Evolutionary conservation across 2,329 filamentous ascomycete species (phyloP).

Genomic region (Venturiaceae sp.): DNA sequence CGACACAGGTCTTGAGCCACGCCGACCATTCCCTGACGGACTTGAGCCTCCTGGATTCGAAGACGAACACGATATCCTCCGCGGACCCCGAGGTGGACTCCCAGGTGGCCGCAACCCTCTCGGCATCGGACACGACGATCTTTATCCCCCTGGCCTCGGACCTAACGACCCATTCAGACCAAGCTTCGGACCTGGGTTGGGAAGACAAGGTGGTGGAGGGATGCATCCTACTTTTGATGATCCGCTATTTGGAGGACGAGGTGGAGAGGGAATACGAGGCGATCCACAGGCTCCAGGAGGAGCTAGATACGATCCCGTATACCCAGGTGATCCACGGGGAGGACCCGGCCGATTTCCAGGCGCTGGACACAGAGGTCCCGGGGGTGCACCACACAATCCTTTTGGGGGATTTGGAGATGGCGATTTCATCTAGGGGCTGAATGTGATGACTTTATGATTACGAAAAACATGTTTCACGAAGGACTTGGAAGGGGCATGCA

Average conservation of each 20-base stretch:
- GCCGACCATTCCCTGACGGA: conserved; percentile 58
- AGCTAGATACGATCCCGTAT: conserved; percentile 82
- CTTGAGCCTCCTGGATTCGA: conserved; percentile 87
- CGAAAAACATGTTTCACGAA: too few relatives aligned
- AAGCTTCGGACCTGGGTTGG: conserved; percentile 50
- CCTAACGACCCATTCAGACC: conserved; percentile 73
- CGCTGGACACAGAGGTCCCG: conserved; percentile 31
- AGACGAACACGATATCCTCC: conserved; percentile 75
- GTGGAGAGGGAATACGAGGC: conserved; percentile 32
- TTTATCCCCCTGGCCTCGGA: conserved; percentile 78
- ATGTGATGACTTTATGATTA: too few relatives aligned
- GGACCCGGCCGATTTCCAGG: conserved; percentile 16
- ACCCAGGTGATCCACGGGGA: conserved; percentile 53
- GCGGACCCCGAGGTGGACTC: conserved; percentile 26
- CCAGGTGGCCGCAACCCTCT: conserved; percentile 43
- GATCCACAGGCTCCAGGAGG: conserved; percentile 75
- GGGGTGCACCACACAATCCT: conserved; percentile 43
- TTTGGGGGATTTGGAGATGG: conserved; percentile 51
- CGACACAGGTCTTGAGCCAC: conserved; percentile 48
- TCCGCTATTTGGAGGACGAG: conserved; percentile 61
- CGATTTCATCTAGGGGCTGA: conserved; percentile 48
- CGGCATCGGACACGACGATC: conserved; percentile 73
- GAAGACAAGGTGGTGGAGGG: conserved; percentile 50
- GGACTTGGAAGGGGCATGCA: too few relatives aligned
- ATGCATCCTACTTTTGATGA: conserved; percentile 98